Evolutionary conservation across 2,329 filamentous ascomycete genomes (phyloP).

Genomic region (Calonectria pteridis): DNA sequence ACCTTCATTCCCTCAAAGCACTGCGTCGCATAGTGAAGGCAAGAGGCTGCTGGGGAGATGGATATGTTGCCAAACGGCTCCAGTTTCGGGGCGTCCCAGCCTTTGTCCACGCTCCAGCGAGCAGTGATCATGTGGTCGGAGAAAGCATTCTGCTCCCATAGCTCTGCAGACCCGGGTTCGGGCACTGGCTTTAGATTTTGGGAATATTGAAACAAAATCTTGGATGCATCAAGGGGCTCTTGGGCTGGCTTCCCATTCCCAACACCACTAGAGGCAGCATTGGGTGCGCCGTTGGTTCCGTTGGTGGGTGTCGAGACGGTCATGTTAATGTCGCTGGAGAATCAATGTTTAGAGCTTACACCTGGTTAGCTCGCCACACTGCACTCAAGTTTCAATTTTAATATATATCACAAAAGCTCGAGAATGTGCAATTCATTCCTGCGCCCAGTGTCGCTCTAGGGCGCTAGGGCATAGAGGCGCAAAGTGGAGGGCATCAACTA

Average conservation of each 20-base stretch:
- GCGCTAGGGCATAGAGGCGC: neutral
- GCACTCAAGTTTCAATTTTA: neutral
- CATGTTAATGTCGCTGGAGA: neutral
- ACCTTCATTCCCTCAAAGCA: constrained; percentile 22
- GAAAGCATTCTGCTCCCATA: constrained; percentile 12
- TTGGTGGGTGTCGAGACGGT: neutral
- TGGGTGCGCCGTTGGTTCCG: neutral
- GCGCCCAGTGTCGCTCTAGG: neutral
- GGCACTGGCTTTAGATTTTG: neutral
- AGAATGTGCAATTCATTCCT: neutral
- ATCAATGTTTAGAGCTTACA: neutral
- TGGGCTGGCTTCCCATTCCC: neutral
- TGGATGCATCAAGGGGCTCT: constrained; percentile 15
- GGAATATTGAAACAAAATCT: neutral
- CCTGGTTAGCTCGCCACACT: neutral
- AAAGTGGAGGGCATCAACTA: neutral
- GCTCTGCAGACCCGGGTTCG: neutral
- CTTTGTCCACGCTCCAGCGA: neutral
- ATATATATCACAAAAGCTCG: neutral
- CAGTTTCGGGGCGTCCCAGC: constrained; percentile 9
- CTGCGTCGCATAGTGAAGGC: constrained; percentile 17
- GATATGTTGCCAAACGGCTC: constrained; percentile 3
- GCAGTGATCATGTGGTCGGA: constrained; percentile 13
- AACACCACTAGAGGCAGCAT: neutral
- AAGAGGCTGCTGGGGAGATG: constrained; percentile 3